phyloP scores from a whole-genome alignment of 2,329 filamentous ascomycete genomes.

The Fusarium foetens region DNA sequence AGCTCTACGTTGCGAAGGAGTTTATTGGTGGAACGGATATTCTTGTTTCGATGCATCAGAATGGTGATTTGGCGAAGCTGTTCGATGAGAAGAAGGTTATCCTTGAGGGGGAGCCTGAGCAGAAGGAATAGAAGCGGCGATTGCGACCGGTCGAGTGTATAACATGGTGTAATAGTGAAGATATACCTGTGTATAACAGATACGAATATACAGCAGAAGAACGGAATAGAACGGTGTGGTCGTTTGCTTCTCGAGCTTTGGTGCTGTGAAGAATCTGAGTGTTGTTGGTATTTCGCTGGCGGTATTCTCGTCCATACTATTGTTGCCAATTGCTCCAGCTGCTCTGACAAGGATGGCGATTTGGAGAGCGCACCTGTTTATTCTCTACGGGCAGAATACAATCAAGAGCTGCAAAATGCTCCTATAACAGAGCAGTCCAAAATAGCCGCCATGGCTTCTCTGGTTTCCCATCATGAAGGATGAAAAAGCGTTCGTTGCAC shows the following conservation, averaged over 20 bases:
- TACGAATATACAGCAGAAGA: slow-evolving; percentile 40
- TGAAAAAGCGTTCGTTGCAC: no score
- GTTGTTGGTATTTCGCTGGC: accelerated
- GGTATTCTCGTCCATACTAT: no score
- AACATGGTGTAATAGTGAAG: slow-evolving; percentile 43
- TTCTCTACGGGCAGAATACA: background rate
- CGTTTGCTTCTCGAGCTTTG: background rate
- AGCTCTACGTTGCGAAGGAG: slow-evolving; percentile 94
- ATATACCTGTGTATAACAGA: slow-evolving; percentile 43
- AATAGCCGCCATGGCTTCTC: background rate
- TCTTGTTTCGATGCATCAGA: slow-evolving; percentile 95
- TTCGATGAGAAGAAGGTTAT: slow-evolving; percentile 93
- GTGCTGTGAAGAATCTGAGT: background rate
- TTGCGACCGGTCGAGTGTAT: slow-evolving; percentile 34
- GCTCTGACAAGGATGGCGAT: no score
- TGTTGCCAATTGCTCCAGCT: accelerated
- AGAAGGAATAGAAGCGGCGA: slow-evolving; percentile 46
- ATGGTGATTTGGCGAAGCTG: slow-evolving; percentile 89
- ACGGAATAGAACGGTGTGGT: slow-evolving; percentile 32
- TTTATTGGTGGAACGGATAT: slow-evolving; percentile 99
- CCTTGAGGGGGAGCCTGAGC: slow-evolving; percentile 57
- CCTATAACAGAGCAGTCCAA: background rate
- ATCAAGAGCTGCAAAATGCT: background rate
- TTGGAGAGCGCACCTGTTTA: background rate
- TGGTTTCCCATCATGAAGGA: no score